Conservation (phyloP, 1,284 basidiomycete species). For the Cutaneotrichosporon cyanovorans region DNA sequence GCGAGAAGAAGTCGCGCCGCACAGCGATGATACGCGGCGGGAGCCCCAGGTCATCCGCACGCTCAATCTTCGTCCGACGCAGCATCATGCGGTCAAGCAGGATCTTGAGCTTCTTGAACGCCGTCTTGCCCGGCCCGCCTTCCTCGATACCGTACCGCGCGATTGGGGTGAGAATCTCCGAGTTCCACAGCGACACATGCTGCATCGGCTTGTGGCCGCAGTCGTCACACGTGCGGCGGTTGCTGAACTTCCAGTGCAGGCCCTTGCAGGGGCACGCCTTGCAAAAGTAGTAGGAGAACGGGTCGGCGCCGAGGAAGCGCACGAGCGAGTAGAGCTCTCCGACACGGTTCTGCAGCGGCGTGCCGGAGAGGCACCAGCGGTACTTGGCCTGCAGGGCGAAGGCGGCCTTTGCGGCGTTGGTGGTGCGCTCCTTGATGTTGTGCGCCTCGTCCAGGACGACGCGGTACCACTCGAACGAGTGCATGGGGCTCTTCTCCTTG, state of each 20-base stretch:
- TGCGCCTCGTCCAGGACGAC: conserved; percentile 83
- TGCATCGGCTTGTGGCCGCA: conserved; percentile 94
- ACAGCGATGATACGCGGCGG: conserved; percentile 89
- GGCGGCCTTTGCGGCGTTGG: conserved; percentile 92
- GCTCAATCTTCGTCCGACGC: conserved; percentile 64
- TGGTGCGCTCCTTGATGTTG: conserved; percentile 91
- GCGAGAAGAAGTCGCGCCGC: conserved; percentile 86
- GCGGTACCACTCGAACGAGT: conserved; percentile 80
- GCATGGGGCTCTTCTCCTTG: conserved; percentile 81
- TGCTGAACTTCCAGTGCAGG: conserved; percentile 60
- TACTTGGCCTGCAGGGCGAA: conserved; percentile 78
- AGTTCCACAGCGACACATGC: conserved; percentile 57
- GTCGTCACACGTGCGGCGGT: conserved; percentile 76
- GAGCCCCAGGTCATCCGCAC: conserved; percentile 94
- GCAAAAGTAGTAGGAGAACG: conserved; percentile 85
- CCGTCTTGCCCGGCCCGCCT: conserved; percentile 62
- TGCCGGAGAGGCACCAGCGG: conserved; percentile 97
- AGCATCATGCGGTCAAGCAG: conserved; percentile 95
- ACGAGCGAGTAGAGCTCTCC: conserved; percentile 96
- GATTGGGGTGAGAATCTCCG: conserved; percentile 78
- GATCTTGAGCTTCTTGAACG: conserved; percentile 84
- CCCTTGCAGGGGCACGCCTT: conserved; percentile 54
- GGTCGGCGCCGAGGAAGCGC: conserved; percentile 78
- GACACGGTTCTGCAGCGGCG: conserved; percentile 92
- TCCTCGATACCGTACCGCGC: conserved; percentile 61